Conservation (phyloP, 73 alveolate species). For the Paramecium primaurelia region DNA sequence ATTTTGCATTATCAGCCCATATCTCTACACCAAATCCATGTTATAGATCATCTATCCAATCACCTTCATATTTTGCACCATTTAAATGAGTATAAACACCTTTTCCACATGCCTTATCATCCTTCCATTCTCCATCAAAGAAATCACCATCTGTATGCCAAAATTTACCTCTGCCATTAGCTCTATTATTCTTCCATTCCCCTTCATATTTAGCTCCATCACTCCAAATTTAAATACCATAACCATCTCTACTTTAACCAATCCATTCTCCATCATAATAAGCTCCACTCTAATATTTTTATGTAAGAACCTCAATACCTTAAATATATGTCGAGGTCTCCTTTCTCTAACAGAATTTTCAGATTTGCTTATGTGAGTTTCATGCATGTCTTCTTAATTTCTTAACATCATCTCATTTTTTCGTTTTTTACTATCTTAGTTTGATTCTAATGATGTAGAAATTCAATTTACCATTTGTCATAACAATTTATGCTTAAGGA, state of each 20-base stretch:
- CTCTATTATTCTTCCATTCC: conserved; percentile 58
- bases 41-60: conserved; percentile 68
- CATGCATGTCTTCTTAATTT: background rate
- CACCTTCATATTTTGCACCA: conserved; percentile 68
- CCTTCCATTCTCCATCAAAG: conserved; percentile 64
- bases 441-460: background rate
- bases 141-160: conserved; percentile 67
- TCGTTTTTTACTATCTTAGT: background rate
- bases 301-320: background rate
- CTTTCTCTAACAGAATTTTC: conserved; percentile 30
- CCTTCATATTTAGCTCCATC: conserved; percentile 68
- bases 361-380: background rate
- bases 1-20: conserved; percentile 75
- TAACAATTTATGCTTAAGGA: background rate
- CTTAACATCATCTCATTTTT: conserved; percentile 9
- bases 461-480: background rate
- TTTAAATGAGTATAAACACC: conserved; percentile 58
- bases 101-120: conserved; percentile 61
- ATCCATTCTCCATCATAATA: conserved; percentile 61
- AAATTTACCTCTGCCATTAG: conserved; percentile 63
- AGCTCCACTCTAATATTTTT: conserved; percentile 43
- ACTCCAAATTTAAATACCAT: conserved; percentile 50
- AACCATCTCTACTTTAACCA: conserved; percentile 69
- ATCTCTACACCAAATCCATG: conserved; percentile 70
- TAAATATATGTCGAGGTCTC: conserved; percentile 40